These are phyloP conservation scores for Amoeboradix gromovi DNA, from an alignment of 371 early-diverging fungal species.

Conservation along the genomic window DNA sequence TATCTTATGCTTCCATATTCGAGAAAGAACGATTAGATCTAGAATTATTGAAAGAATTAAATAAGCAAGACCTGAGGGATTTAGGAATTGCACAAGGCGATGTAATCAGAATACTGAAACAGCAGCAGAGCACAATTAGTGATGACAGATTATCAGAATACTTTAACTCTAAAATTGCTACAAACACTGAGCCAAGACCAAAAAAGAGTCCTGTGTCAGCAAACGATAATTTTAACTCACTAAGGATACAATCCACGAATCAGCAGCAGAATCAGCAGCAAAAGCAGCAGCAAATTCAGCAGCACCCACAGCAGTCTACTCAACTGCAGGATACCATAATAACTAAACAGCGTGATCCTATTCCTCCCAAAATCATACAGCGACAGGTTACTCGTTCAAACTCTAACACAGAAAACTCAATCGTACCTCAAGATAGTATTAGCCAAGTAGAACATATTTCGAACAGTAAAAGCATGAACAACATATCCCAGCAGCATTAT, in stretches of 20 bases:
- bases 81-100: slow-evolving; percentile 56
- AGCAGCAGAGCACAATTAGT: neutral
- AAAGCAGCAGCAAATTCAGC: neutral
- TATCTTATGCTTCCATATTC: slow-evolving; percentile 44
- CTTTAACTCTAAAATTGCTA: neutral
- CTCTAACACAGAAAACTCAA: neutral
- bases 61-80: slow-evolving; percentile 32
- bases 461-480: neutral
- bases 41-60: slow-evolving; percentile 33
- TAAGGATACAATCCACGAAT: neutral
- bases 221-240: neutral
- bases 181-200: neutral
- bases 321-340: neutral
- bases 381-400: neutral
- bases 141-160: neutral
- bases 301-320: neutral
- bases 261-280: neutral
- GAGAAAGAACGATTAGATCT: slow-evolving; percentile 50
- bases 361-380: neutral
- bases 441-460: neutral
- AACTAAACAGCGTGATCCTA: neutral
- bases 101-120: slow-evolving; percentile 35
- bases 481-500: neutral
- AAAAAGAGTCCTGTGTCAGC: neutral
- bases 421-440: neutral